phyloP scores from a whole-genome alignment of 805 yeast genomes.

The Candida parachauliodes region DNA sequence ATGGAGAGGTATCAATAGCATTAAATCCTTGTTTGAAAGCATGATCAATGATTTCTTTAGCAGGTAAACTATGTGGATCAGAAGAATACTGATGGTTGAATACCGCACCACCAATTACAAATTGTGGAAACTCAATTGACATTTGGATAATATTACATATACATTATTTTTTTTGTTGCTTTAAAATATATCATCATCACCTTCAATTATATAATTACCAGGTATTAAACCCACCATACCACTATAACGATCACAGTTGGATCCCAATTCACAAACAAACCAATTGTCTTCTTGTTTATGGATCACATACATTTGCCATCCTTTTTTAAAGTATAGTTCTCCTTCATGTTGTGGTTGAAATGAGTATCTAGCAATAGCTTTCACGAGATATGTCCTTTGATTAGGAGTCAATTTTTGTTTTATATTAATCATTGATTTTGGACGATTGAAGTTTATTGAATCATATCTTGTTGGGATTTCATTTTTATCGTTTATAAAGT shows the following conservation, averaged over 20 bases:
- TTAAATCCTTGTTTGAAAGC: constrained; percentile 68
- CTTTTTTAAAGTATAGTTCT: constrained; percentile 37
- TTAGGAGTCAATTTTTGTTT: constrained; percentile 33
- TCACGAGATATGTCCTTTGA: constrained; percentile 25
- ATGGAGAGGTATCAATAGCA: constrained; percentile 90
- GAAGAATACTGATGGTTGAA: constrained; percentile 77
- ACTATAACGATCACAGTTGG: constrained; percentile 25
- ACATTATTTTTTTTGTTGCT: constrained; percentile 1
- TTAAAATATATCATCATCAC: constrained; percentile 13
- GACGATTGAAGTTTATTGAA: constrained; percentile 23
- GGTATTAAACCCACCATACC: constrained; percentile 43
- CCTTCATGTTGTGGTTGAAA: constrained; percentile 41
- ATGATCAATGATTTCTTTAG: constrained; percentile 49
- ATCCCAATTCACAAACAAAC: constrained; percentile 41
- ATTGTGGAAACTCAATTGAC: constrained; percentile 39
- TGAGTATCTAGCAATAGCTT: constrained; percentile 38
- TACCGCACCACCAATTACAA: constrained; percentile 85
- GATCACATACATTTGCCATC: constrained; percentile 40
- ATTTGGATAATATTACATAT: background rate
- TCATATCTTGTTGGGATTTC: constrained; percentile 38
- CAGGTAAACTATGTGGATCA: constrained; percentile 60
- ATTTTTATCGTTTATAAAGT: constrained; percentile 30
- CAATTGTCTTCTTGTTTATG: constrained; percentile 44
- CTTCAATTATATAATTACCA: constrained; percentile 40
- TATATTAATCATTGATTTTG: constrained; percentile 26